Conservation (phyloP, 169 alveolate genomes). For the Plasmodium malariae region DNA sequence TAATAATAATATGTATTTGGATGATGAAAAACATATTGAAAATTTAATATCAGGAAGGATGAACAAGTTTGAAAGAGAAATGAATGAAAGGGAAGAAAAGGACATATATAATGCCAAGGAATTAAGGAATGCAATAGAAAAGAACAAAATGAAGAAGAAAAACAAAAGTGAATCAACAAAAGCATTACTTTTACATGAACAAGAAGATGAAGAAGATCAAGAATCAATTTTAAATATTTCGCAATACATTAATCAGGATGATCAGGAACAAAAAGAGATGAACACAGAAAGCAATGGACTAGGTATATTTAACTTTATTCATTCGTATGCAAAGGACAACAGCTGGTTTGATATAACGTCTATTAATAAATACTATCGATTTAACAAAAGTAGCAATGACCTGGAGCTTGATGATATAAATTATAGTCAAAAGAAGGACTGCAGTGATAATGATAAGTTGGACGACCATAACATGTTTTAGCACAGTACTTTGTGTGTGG, state of each 20-base stretch:
- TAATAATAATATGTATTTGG: neutral
- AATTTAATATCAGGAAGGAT: constrained; percentile 9
- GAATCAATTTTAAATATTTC: constrained; percentile 57
- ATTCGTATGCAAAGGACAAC: constrained; percentile 69
- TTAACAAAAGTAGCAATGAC: constrained; percentile 34
- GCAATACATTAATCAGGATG: constrained; percentile 35
- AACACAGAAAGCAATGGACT: constrained; percentile 33
- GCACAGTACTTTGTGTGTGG: no score
- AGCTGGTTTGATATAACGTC: constrained; percentile 75
- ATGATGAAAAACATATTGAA: constrained; percentile 22
- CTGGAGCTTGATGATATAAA: constrained; percentile 45
- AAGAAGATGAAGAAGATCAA: neutral
- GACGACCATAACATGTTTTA: neutral
- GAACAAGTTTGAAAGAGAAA: constrained; percentile 20
- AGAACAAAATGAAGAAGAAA: neutral
- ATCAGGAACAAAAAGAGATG: constrained; percentile 4
- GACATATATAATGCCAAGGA: constrained; percentile 14
- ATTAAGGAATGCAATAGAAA: neutral
- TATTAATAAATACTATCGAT: constrained; percentile 51
- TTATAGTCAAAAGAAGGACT: neutral
- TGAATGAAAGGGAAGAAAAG: constrained; percentile 18
- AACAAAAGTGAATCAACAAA: neutral
- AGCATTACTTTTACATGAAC: no score
- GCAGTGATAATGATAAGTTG: neutral
- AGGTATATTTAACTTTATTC: constrained; percentile 37